Conservation (phyloP, 176 grass and related monocot species). For the Oryza brachyantha region DNA sequence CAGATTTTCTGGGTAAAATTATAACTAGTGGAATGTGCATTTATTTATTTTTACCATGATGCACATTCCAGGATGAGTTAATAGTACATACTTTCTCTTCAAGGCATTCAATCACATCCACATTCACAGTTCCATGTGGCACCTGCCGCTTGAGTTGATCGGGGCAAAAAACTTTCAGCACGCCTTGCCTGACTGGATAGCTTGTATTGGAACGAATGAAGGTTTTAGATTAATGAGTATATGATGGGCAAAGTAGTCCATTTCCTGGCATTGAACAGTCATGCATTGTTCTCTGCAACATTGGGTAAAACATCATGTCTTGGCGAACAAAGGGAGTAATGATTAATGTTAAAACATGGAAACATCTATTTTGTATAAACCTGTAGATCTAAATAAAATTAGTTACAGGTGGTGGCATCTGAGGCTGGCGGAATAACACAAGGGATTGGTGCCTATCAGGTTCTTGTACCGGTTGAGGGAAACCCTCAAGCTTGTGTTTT, state of each 20-base stretch:
- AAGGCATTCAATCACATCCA: too few species aligned
- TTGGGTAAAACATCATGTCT: not conserved
- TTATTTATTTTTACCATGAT: too few species aligned
- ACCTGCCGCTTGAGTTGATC: too few species aligned
- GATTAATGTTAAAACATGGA: conserved; percentile 2
- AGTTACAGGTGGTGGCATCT: conserved; percentile 81
- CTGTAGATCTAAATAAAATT: conserved; percentile 41
- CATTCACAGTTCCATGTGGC: too few species aligned
- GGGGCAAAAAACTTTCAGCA: too few species aligned
- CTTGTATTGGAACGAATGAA: not conserved
- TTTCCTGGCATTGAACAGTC: not conserved
- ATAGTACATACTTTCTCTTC: too few species aligned
- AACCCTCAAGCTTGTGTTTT: conserved; percentile 82
- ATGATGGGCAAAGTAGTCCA: not conserved
- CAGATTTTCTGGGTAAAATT: too few species aligned
- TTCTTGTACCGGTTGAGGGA: conserved; percentile 85
- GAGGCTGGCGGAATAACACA: conserved; percentile 99
- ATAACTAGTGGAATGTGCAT: too few species aligned
- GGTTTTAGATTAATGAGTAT: not conserved
- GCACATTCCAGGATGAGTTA: too few species aligned
- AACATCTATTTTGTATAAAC: not conserved
- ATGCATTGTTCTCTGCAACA: not conserved
- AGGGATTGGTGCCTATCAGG: conserved; percentile 96
- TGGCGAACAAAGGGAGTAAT: not conserved
- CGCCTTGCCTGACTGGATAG: not conserved